Conservation (phyloP, 495 filamentous ascomycete species). For the Aspergillus campestris region DNA sequence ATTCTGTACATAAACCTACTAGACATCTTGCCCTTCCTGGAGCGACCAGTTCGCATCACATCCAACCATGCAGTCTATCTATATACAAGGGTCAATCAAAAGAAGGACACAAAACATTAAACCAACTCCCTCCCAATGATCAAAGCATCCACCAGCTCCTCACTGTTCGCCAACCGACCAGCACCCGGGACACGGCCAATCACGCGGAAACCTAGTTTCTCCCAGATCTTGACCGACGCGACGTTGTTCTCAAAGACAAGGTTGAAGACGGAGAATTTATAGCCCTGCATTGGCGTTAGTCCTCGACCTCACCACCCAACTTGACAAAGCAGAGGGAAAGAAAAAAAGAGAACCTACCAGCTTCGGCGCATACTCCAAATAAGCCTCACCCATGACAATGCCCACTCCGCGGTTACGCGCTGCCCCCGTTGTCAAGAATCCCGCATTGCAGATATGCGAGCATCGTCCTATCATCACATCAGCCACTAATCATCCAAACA, state of each 20-base stretch:
- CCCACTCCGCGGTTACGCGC: conserved; percentile 84
- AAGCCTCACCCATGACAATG: conserved; percentile 80
- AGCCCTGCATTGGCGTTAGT: conserved; percentile 47
- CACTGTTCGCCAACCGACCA: conserved; percentile 33
- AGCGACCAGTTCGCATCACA: too few species aligned
- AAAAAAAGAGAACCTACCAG: conserved; percentile 44
- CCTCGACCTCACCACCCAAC: background rate
- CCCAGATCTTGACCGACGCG: conserved; percentile 91
- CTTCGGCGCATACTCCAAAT: conserved; percentile 86
- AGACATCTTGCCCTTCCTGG: too few species aligned
- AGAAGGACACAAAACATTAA: background rate
- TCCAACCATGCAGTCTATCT: too few species aligned
- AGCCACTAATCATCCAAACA: background rate
- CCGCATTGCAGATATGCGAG: conserved; percentile 85
- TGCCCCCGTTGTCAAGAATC: conserved; percentile 79
- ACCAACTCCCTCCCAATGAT: conserved; percentile 35
- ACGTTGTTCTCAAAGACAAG: conserved; percentile 97
- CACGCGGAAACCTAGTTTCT: conserved; percentile 86
- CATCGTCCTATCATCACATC: conserved; percentile 30
- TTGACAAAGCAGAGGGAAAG: background rate
- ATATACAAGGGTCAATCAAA: too few species aligned
- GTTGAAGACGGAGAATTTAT: conserved; percentile 96
- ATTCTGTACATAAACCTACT: too few species aligned
- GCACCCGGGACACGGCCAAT: conserved; percentile 68
- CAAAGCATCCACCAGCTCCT: conserved; percentile 39